These are phyloP conservation scores for Chlamydomonas schloesseri DNA, from an alignment of 139 green algal genomes.

Conservation along the genomic window DNA sequence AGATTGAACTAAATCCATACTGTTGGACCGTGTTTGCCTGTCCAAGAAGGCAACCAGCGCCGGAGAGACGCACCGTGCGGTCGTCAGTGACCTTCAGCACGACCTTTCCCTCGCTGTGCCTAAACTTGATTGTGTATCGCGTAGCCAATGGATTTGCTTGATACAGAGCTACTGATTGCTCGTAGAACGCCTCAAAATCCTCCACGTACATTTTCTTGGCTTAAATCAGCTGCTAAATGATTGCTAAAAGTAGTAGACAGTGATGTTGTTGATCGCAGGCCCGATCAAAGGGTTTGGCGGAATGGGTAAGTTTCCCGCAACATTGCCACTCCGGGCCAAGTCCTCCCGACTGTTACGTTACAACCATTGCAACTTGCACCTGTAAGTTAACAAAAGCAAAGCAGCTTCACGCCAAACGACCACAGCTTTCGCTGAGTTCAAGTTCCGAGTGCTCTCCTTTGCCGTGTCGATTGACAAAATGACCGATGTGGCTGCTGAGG, in stretches of 20 bases:
- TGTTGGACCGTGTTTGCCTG: background rate
- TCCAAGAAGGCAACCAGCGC: background rate
- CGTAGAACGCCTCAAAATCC: slow-evolving; percentile 84
- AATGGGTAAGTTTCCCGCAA: too few relatives aligned
- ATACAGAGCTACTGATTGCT: slow-evolving; percentile 80
- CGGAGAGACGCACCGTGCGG: slow-evolving; percentile 62
- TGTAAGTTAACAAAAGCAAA: too few relatives aligned
- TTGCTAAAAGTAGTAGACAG: too few relatives aligned
- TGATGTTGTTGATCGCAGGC: too few relatives aligned
- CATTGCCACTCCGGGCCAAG: too few relatives aligned
- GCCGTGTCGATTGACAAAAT: background rate
- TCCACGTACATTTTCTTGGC: slow-evolving; percentile 72
- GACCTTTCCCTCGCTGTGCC: slow-evolving; percentile 85
- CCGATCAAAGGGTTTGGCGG: too few relatives aligned
- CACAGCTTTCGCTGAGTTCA: too few relatives aligned
- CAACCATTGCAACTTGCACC: too few relatives aligned
- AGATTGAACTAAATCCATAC: background rate
- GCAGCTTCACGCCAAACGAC: too few relatives aligned
- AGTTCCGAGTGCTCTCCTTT: background rate
- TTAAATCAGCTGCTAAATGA: too few relatives aligned
- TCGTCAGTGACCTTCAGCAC: slow-evolving; percentile 94
- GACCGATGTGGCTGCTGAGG: background rate
- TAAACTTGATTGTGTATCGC: slow-evolving; percentile 91
- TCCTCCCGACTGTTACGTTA: too few relatives aligned
- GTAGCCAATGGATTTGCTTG: slow-evolving; percentile 75